phyloP scores from a whole-genome alignment of 148 eudicot species.

The Gaultheria prostrata region DNA sequence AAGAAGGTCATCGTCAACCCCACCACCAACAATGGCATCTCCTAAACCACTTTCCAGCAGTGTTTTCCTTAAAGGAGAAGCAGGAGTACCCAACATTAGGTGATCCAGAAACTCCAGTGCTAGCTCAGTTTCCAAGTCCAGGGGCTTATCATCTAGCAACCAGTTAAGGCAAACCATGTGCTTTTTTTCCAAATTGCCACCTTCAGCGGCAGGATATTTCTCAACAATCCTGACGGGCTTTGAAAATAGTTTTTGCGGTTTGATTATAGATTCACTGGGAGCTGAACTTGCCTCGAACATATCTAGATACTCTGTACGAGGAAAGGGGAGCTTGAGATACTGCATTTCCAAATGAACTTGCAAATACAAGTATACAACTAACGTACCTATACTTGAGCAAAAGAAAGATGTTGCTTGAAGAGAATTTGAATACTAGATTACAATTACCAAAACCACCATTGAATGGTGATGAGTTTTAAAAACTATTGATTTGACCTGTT shows the following conservation, averaged over 20 bases:
- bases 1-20: constrained; percentile 84
- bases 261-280: constrained; percentile 61
- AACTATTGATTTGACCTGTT: not conserved
- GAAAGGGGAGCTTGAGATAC: constrained; percentile 11
- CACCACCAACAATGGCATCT: constrained; percentile 95
- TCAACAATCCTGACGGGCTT: constrained; percentile 74
- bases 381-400: not conserved
- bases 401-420: not conserved
- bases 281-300: constrained; percentile 84
- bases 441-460: not conserved
- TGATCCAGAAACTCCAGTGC: constrained; percentile 81
- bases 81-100: constrained; percentile 93
- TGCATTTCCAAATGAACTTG: constrained; percentile 6
- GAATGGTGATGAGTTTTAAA: not conserved
- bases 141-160: constrained; percentile 82
- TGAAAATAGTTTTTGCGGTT: constrained; percentile 70
- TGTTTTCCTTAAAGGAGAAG: constrained; percentile 92
- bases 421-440: not conserved
- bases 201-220: constrained; percentile 95
- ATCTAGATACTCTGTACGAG: constrained; percentile 79
- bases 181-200: constrained; percentile 78
- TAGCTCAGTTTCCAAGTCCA: constrained; percentile 93
- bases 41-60: constrained; percentile 94
- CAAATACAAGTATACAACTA: not conserved
- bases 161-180: constrained; percentile 98